Base-by-base conservation (phyloP, 176 grass and related monocot genomes). In the Lolium perenne region DNA sequence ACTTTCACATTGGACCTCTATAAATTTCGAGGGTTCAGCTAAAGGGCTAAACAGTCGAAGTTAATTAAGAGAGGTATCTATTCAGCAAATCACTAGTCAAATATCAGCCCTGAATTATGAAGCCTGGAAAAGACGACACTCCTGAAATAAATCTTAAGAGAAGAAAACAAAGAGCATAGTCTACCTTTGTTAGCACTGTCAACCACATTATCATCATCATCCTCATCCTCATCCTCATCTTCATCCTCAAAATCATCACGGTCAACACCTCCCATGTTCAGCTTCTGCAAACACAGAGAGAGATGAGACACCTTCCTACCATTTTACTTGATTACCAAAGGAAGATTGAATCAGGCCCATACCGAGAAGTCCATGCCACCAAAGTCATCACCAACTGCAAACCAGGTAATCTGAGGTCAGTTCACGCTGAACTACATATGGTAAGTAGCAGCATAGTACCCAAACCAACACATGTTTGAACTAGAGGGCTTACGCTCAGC, bases 321-420 rank as follows among this genome's bases (percentile, higher is more conserved):
- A 61, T 48, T 8, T 48, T 49, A 70, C 6, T 53, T 54, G 5
- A 81, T 20, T 49, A 21, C 18, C 14, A 1, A 46, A 65, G 22
- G 15, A 83, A 32, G 8, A 16, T 65, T 49, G 46, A 10, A n/a
- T 1, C 13, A 71, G 55, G 29, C 1, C 81, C 91, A 32, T 88
- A 95, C 92, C 82, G 94, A 98, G 84, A 95, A 98, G n/a, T 98
- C 92, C 97, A 98, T 98, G 56, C 75, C 94, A 35, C 85, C 82
- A 10, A 95, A 94, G 63, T 90, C 88, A 78, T 90, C 87, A 85
- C 92, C 87, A 86, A 87, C 97, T 95, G 81, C 81, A 82, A 47
- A 67, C 80, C 16, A 74, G 29, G 59, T 18, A 60, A 47, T 9
- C 49, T 2, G 63, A 69, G 1, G 46, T 74, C 35, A 80, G 11